Conservation (phyloP, 768 basidiomycete genomes). For the Tremella mesenterica region DNA sequence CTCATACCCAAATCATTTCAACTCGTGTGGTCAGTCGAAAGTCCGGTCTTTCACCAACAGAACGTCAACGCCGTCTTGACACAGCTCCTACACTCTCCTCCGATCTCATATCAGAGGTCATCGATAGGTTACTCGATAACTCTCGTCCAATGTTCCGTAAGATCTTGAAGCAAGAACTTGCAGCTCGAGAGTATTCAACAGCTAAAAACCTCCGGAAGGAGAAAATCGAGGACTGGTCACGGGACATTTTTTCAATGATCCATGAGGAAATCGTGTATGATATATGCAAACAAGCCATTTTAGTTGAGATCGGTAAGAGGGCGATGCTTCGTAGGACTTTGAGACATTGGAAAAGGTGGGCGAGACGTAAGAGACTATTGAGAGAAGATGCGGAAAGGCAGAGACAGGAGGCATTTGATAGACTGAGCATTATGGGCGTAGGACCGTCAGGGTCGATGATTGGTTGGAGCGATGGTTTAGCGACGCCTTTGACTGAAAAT, state of each 20-base stretch:
- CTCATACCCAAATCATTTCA: not conserved
- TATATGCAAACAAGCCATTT: conserved; percentile 6
- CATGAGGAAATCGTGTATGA: conserved; percentile 4
- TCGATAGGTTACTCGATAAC: conserved; percentile 10
- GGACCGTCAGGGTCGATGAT: conserved; percentile 2
- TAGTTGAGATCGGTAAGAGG: conserved; percentile 12
- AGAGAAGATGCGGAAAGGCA: conserved; percentile 14
- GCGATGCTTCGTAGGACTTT: conserved; percentile 3
- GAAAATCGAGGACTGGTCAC: conserved; percentile 11
- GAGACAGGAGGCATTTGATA: conserved; percentile 9
- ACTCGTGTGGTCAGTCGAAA: not conserved
- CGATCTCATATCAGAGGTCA: conserved; percentile 17
- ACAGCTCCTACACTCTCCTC: not conserved
- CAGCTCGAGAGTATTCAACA: conserved; percentile 12
- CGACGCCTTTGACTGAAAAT: too few species aligned
- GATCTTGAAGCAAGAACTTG: conserved; percentile 15
- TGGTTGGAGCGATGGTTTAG: too few species aligned
- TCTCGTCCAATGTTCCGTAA: not conserved
- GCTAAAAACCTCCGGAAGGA: conserved; percentile 10
- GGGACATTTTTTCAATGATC: conserved; percentile 9
- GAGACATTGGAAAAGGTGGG: conserved; percentile 19
- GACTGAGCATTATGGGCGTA: conserved; percentile 24
- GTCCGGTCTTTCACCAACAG: not conserved
- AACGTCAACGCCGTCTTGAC: not conserved
- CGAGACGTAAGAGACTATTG: conserved; percentile 8